These are phyloP conservation scores for Xylaria sp. DNA, from an alignment of 2,329 filamentous ascomycete genomes.

Conservation along the genomic window DNA sequence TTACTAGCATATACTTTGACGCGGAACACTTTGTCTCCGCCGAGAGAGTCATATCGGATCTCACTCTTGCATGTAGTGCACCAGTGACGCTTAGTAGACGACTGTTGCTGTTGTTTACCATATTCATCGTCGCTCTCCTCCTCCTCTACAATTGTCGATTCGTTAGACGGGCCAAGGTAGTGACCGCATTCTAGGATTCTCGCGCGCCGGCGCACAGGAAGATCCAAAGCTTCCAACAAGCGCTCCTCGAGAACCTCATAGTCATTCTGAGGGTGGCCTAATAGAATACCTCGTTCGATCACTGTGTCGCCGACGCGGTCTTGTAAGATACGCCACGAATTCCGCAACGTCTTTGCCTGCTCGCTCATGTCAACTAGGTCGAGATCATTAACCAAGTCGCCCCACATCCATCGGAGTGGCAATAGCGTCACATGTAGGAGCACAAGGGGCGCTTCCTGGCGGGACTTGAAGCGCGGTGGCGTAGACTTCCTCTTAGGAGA, in stretches of 20 bases:
- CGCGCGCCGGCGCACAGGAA: slow-evolving; percentile 68
- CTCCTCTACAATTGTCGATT: slow-evolving; percentile 50
- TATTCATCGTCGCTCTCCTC: slow-evolving; percentile 55
- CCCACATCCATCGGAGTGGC: slow-evolving; percentile 71
- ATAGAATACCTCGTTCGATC: slow-evolving; percentile 73
- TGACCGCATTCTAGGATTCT: slow-evolving; percentile 78
- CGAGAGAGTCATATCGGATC: slow-evolving; percentile 60
- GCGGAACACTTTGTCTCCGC: slow-evolving; percentile 66
- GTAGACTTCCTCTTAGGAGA: slow-evolving; percentile 61
- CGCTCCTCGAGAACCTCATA: slow-evolving; percentile 82
- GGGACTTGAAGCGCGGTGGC: slow-evolving; percentile 61
- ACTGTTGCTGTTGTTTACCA: slow-evolving; percentile 41
- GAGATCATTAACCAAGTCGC: slow-evolving; percentile 55
- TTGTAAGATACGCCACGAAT: slow-evolving; percentile 70
- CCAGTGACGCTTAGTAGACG: slow-evolving; percentile 55
- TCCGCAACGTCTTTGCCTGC: slow-evolving; percentile 58
- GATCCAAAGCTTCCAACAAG: slow-evolving; percentile 74
- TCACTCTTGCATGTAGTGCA: slow-evolving; percentile 61
- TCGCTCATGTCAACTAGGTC: slow-evolving; percentile 42
- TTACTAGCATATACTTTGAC: slow-evolving; percentile 95
- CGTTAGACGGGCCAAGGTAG: slow-evolving; percentile 68
- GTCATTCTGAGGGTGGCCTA: slow-evolving; percentile 80
- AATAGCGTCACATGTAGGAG: slow-evolving; percentile 79
- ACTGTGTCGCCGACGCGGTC: slow-evolving; percentile 76
- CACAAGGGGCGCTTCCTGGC: slow-evolving; percentile 70